These are phyloP conservation scores for Capsella bursapastoris DNA, from an alignment of 345 rosid species.

Conservation along the genomic window DNA sequence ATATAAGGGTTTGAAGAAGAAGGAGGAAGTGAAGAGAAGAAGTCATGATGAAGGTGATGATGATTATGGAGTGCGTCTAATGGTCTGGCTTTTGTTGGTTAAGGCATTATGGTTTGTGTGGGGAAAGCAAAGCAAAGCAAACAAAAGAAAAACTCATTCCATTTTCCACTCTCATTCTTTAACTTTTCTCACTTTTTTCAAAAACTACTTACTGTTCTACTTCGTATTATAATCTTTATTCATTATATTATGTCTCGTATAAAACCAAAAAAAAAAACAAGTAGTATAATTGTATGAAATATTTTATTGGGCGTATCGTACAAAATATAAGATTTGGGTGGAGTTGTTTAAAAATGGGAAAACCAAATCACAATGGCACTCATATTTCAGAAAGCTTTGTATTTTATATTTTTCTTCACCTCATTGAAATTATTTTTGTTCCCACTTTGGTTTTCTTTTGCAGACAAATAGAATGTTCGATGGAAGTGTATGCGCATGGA, in stretches of 20 bases:
- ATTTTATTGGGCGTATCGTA: neutral
- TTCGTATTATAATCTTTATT: neutral
- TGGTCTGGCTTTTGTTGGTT: slow-evolving; percentile 49
- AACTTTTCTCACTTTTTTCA: slow-evolving; percentile 33
- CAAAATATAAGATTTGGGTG: slow-evolving; percentile 22
- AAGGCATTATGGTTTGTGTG: slow-evolving; percentile 45
- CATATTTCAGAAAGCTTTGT: slow-evolving; percentile 13
- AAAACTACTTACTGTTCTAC: slow-evolving; percentile 5
- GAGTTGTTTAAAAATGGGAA: slow-evolving; percentile 28
- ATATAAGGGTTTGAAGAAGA: slow-evolving; percentile 47
- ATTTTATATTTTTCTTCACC: neutral
- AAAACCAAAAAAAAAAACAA: neutral
- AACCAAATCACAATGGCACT: slow-evolving; percentile 26
- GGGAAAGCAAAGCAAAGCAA: slow-evolving; percentile 41
- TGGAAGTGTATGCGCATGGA: slow-evolving; percentile 21
- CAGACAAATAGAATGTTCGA: slow-evolving; percentile 36
- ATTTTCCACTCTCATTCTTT: slow-evolving; percentile 38
- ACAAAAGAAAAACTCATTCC: slow-evolving; percentile 33
- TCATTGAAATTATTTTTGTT: neutral
- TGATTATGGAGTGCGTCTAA: slow-evolving; percentile 47
- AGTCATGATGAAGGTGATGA: slow-evolving; percentile 63
- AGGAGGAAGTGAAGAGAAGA: slow-evolving; percentile 42
- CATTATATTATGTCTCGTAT: neutral
- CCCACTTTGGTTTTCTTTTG: slow-evolving; percentile 19
- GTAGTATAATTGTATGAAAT: neutral